phyloP scores from a whole-genome alignment of 176 grass and related monocot genomes.

The Cocos nucifera region DNA sequence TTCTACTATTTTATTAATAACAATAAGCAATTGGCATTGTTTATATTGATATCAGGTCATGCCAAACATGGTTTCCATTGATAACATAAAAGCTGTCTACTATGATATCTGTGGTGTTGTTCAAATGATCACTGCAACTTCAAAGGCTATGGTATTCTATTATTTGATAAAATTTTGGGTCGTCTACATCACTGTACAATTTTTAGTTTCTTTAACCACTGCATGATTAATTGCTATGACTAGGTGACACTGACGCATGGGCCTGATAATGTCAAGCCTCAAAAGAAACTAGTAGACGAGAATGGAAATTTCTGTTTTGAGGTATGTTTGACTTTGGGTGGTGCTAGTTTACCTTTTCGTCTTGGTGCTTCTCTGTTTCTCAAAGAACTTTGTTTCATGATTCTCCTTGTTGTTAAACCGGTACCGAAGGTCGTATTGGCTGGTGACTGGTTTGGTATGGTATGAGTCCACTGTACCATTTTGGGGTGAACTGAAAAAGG shows the following conservation, averaged over 20 bases:
- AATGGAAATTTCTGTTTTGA: constrained; percentile 94
- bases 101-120: constrained; percentile 96
- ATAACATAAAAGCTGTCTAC: constrained; percentile 58
- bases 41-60: constrained; percentile 44
- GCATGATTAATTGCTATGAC: background rate
- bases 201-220: constrained; percentile 14
- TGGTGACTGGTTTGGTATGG: too few relatives aligned
- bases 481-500: too few relatives aligned
- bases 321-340: constrained; percentile 33
- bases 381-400: background rate
- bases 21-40: constrained; percentile 16
- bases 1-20: background rate
- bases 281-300: constrained; percentile 54
- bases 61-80: constrained; percentile 87
- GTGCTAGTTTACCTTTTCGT: background rate
- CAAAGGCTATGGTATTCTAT: constrained; percentile 69
- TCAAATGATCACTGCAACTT: constrained; percentile 61
- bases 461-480: too few relatives aligned
- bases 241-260: constrained; percentile 81
- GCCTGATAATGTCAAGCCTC: constrained; percentile 68
- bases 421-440: too few relatives aligned
- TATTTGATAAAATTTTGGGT: constrained; percentile 22
- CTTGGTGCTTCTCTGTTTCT: background rate
- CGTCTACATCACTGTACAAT: background rate
- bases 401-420: too few relatives aligned